Conservation (phyloP, 2,329 filamentous ascomycete genomes). For the Mycosphaerella sp. region DNA sequence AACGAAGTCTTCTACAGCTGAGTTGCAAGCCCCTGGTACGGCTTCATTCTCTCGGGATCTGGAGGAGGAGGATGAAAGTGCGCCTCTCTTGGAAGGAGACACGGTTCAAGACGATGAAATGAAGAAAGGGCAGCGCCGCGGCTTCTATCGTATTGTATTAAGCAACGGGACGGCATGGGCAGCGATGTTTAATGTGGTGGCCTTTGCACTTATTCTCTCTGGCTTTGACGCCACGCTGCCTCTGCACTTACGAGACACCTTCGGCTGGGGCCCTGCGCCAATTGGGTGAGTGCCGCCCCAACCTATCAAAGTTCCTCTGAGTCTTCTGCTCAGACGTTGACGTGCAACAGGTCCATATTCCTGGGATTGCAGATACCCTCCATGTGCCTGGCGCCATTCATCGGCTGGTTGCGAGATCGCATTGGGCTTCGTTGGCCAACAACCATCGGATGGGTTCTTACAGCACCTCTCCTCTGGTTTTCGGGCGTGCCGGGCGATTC, state of each 20-base stretch:
- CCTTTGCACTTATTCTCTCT: slow-evolving; percentile 15
- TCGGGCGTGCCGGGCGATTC: slow-evolving; percentile 16
- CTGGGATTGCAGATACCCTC: slow-evolving; percentile 18
- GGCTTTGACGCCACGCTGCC: slow-evolving; percentile 22
- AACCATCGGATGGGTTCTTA: slow-evolving; percentile 15
- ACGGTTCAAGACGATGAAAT: neutral
- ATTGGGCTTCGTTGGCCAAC: slow-evolving; percentile 18
- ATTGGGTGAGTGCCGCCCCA: neutral
- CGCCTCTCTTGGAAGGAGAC: slow-evolving; percentile 2
- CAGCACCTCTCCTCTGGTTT: slow-evolving; percentile 18
- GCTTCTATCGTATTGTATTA: slow-evolving; percentile 18
- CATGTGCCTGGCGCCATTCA: slow-evolving; percentile 16
- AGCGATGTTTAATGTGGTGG: slow-evolving; percentile 12
- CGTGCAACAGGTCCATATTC: slow-evolving; percentile 9
- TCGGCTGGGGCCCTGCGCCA: slow-evolving; percentile 16
- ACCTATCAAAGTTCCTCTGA: too few relatives aligned
- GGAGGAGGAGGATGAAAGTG: neutral
- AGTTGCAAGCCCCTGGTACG: neutral
- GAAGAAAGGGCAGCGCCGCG: neutral
- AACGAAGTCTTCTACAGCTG: neutral
- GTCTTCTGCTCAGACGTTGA: too few relatives aligned
- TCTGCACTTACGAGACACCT: slow-evolving; percentile 14
- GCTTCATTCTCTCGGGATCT: neutral
- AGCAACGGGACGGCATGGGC: slow-evolving; percentile 5
- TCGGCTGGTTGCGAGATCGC: slow-evolving; percentile 19